phyloP scores from a whole-genome alignment of 129 eudicot genomes.

The Mikania micrantha region DNA sequence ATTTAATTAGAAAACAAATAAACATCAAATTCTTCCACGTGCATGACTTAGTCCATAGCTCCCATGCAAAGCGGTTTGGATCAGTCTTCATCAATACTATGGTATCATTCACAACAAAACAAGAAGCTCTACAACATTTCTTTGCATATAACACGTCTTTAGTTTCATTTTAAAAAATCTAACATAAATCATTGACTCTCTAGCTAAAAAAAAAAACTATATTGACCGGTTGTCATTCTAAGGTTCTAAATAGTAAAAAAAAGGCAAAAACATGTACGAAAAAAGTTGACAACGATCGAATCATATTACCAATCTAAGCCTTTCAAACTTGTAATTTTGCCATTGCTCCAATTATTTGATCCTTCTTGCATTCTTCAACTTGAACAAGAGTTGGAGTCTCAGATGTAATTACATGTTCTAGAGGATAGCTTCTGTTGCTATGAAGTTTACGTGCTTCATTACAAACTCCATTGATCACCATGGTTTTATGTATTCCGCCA shows the following conservation, averaged over 20 bases:
- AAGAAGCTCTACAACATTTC: not conserved
- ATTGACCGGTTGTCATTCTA: not conserved
- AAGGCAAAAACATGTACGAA: not conserved
- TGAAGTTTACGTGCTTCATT: conserved; percentile 45
- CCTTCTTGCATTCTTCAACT: conserved; percentile 30
- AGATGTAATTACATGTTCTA: conserved; percentile 54
- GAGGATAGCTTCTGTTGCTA: conserved; percentile 63
- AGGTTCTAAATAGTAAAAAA: not conserved
- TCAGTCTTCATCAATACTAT: too few species aligned
- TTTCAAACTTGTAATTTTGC: conserved; percentile 35
- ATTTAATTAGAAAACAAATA: too few species aligned
- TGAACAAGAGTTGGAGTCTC: conserved; percentile 42
- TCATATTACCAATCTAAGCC: conserved; percentile 6
- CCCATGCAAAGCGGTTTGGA: too few species aligned
- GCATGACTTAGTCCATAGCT: too few species aligned
- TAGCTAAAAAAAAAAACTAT: not conserved
- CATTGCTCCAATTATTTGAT: conserved; percentile 34
- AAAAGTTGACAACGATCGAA: not conserved
- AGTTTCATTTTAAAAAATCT: not conserved
- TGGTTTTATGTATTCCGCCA: conserved; percentile 72
- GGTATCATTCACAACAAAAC: not conserved
- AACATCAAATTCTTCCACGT: too few species aligned
- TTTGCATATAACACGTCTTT: not conserved
- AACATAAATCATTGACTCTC: not conserved
- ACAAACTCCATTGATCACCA: conserved; percentile 60